Evolutionary conservation across 163 green algal species (phyloP).

Genomic region (Scenedesmus sp.): DNA sequence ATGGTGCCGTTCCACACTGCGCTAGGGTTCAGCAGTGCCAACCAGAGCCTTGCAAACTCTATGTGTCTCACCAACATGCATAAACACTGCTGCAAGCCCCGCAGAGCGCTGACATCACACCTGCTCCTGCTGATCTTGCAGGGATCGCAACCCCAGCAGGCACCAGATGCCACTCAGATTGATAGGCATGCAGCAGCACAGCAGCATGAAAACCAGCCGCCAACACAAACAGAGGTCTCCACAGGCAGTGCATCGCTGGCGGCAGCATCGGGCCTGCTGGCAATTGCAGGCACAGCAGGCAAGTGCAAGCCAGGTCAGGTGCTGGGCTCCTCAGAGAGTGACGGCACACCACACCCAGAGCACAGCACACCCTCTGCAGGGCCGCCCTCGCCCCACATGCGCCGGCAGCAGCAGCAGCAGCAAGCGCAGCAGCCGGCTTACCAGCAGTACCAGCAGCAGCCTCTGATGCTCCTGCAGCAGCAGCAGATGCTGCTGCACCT

Average conservation of each 20-base stretch:
- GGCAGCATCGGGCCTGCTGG: conserved; percentile 40
- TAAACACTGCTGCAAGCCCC: not conserved
- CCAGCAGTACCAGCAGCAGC: conserved; percentile 19
- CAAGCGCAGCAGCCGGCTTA: not conserved
- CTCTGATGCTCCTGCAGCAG: conserved; percentile 41
- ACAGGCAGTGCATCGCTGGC: conserved; percentile 39
- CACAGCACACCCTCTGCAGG: conserved; percentile 43
- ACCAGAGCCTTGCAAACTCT: not conserved
- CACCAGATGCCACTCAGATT: conserved; percentile 11
- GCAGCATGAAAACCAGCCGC: not conserved
- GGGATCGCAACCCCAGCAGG: not conserved
- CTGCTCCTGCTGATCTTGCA: not conserved
- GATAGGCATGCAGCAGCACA: conserved; percentile 31
- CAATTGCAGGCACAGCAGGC: conserved; percentile 34
- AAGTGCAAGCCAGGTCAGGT: conserved; percentile 2
- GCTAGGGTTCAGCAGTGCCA: not conserved
- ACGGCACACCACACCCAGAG: conserved; percentile 45
- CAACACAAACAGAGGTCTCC: conserved; percentile 27
- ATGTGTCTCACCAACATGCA: not conserved
- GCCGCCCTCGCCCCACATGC: not conserved
- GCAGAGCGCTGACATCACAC: not conserved
- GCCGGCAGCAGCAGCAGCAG: not conserved
- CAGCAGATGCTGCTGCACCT: conserved; percentile 44
- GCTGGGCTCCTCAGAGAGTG: conserved; percentile 49
- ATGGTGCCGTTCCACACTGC: not conserved